Base-by-base conservation (phyloP, 2,329 filamentous ascomycete species). In the Pseudonectria buxi region DNA sequence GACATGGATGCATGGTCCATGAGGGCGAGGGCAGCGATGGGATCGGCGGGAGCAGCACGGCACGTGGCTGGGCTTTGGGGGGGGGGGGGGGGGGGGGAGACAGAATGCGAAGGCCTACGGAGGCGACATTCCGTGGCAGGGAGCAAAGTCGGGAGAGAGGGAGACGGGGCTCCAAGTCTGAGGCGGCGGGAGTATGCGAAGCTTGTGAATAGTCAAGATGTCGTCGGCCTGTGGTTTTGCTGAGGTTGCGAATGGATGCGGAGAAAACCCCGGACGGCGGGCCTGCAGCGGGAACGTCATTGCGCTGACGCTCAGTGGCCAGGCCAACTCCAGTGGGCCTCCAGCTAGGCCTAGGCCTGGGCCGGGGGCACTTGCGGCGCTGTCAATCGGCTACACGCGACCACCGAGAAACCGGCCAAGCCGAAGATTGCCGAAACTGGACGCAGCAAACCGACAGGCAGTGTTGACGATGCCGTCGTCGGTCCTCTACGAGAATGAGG, bases 1-100 rank as follows among this genome's bases (percentile, higher is more conserved):
- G 76, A 65, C 68, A 75, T 68, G 54, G 75, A 65, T 60, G 67
- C 73, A 78, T 81, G 64, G 57, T 71, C 70, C 55, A 69, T 59
- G 51, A 71, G 61, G 52, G 69, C 65, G 57, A 67, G 63, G 63
- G 74, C 67, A 50, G 69, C 65, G 56, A 68, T 64, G 69, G 64
- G 56, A 68, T 64, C 63, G 74, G 67, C 72, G 77, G 27, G 39
- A 34, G 33, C 44, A 45, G 47, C 43, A 45, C 49, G 46, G 47
- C 43, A 45, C 49, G 46, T 44, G 46, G 51, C 50, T 45, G 51
- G 36, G 32, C 39, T 46, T 43, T 39, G 26, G 28, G 37, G 37
- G 22, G 34, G 27, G 38, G 26, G 30, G 36, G 35, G 36, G 39
- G 31, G 34, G 43, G 35, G 14, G 29, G 24, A 15, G 33, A 32